phyloP scores from a whole-genome alignment of 768 basidiomycete genomes.

The Mycena haematopus region DNA sequence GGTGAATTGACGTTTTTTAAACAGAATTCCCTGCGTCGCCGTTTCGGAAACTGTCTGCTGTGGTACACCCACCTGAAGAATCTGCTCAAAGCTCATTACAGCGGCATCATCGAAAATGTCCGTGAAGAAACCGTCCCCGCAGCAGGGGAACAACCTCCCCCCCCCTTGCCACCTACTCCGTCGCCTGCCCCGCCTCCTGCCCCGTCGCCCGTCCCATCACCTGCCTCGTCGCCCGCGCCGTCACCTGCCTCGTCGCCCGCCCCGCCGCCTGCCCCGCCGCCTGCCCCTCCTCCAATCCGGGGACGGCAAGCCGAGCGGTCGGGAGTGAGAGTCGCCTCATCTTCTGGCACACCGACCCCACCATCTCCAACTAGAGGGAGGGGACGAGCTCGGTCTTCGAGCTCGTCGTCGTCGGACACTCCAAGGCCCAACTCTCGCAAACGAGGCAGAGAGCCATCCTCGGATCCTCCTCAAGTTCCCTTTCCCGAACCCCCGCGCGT shows the following conservation, averaged over 20 bases:
- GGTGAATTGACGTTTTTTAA: too few relatives aligned
- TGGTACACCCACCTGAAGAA: constrained; percentile 4
- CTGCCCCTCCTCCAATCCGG: background rate
- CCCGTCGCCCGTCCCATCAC: too few relatives aligned
- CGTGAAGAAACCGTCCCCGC: background rate
- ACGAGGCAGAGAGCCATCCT: background rate
- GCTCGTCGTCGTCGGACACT: too few relatives aligned
- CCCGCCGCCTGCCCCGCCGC: too few relatives aligned
- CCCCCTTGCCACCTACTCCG: too few relatives aligned
- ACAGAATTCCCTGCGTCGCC: constrained; percentile 3
- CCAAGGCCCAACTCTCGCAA: too few relatives aligned
- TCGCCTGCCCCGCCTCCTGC: too few relatives aligned
- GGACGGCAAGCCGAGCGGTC: background rate
- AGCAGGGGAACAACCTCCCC: background rate
- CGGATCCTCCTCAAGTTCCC: background rate
- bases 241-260: too few relatives aligned
- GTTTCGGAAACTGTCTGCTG: constrained; percentile 7
- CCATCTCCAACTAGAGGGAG: background rate
- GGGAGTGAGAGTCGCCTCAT: background rate
- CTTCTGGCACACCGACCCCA: background rate
- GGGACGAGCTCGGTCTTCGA: too few relatives aligned
- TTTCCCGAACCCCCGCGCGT: constrained; percentile 7
- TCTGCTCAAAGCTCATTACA: background rate
- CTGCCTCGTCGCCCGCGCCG: too few relatives aligned
- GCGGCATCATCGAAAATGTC: background rate